A percentile compares a stretch with the other conserved stretches of the same genome.
These are phyloP conservation scores for Dactylonectria estremocensis DNA, from an alignment of 2,329 filamentous ascomycete genomes.

Conservation along the genomic window DNA sequence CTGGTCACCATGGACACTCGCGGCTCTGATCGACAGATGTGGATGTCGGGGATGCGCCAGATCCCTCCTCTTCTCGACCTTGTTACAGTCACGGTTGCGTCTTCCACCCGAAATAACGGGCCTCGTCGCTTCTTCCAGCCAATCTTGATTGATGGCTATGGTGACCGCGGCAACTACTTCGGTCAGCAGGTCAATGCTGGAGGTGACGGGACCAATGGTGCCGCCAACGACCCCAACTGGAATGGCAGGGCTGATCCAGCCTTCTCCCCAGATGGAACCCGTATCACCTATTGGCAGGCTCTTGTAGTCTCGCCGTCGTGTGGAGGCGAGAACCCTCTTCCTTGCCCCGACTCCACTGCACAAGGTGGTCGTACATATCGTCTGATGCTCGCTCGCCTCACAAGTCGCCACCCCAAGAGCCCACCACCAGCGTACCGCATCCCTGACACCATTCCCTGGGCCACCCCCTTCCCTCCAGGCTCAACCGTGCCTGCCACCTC, in stretches of 20 bases:
- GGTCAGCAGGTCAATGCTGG: conserved; percentile 60
- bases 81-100: conserved; percentile 49
- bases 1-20: conserved; percentile 61
- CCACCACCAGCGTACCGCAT: conserved; percentile 31
- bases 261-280: conserved; percentile 59
- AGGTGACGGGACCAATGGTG: conserved; percentile 53
- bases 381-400: conserved; percentile 59
- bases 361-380: conserved; percentile 57
- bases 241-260: conserved; percentile 63
- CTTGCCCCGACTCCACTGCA: conserved; percentile 58
- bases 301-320: conserved; percentile 57
- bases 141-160: conserved; percentile 59
- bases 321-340: conserved; percentile 60
- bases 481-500: neutral
- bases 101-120: conserved; percentile 63
- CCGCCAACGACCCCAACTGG: conserved; percentile 63
- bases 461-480: neutral
- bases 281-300: conserved; percentile 60
- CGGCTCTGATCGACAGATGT: conserved; percentile 59
- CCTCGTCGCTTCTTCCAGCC: conserved; percentile 62
- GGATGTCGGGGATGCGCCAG: conserved; percentile 55
- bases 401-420: conserved; percentile 47
- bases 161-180: conserved; percentile 61
- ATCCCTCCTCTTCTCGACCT: conserved; percentile 60
- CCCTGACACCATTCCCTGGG: conserved; percentile 1